Evolutionary conservation across 108 stramenopile species (phyloP).

Genomic region (Fistulifera solaris): DNA sequence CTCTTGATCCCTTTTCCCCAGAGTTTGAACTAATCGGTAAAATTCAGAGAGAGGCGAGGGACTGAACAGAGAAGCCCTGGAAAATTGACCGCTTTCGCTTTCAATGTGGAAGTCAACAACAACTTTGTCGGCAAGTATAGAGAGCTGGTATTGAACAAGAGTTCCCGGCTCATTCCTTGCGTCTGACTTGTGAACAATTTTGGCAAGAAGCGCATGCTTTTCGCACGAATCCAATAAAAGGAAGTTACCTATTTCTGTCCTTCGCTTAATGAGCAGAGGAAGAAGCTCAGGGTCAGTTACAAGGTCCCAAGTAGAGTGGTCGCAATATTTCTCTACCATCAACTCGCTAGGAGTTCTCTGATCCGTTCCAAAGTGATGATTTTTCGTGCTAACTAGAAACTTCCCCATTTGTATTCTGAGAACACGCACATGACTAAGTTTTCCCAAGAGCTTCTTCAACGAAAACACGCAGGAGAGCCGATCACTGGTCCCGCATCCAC

Average conservation of each 20-base stretch:
- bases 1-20: constrained; percentile 53
- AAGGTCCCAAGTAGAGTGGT: constrained; percentile 61
- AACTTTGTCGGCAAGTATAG: constrained; percentile 31
- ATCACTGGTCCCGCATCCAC: constrained; percentile 33
- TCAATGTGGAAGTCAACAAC: constrained; percentile 70
- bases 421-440: constrained; percentile 32
- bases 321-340: constrained; percentile 31
- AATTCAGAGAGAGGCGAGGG: constrained; percentile 12
- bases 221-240: constrained; percentile 42
- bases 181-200: constrained; percentile 25
- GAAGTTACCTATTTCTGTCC: constrained; percentile 53
- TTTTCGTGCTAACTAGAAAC: constrained; percentile 25
- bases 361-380: constrained; percentile 3
- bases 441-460: constrained; percentile 22
- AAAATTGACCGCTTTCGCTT: constrained; percentile 39
- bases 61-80: constrained; percentile 15
- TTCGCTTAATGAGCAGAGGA: constrained; percentile 50
- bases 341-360: too few species aligned
- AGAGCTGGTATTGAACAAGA: constrained; percentile 51
- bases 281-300: constrained; percentile 60
- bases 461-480: constrained; percentile 29
- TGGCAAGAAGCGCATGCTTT: constrained; percentile 48
- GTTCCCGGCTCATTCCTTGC: constrained; percentile 27
- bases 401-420: constrained; percentile 44
- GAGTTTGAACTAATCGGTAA: constrained; percentile 37